A percentile compares a stretch with the other conserved stretches of the same genome.
These are phyloP conservation scores for Platanthera zijinensis DNA, from an alignment of 106 monocot species.

Conservation along the genomic window DNA sequence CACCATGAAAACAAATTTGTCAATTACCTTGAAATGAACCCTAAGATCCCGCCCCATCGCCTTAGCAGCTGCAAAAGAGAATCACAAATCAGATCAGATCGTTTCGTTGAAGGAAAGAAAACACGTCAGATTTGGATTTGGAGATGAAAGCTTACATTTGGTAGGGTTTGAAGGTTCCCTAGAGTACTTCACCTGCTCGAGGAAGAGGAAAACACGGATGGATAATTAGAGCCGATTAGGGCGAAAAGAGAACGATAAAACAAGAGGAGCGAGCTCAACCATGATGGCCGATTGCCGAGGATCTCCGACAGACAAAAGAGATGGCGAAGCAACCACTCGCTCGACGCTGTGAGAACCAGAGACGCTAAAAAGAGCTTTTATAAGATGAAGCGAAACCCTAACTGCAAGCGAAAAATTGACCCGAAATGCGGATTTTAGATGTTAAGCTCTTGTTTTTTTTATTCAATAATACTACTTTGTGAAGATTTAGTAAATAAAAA, in stretches of 20 bases:
- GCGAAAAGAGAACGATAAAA: neutral
- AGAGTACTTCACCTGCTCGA: conserved; percentile 66
- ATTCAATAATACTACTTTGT: no score
- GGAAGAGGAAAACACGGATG: neutral
- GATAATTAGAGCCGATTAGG: neutral
- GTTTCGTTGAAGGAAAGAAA: neutral
- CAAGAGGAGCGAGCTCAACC: neutral
- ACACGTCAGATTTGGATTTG: neutral
- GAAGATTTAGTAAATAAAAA: no score
- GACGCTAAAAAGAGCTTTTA: neutral
- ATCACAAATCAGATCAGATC: neutral
- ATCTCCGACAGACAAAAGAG: neutral
- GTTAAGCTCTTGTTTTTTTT: no score
- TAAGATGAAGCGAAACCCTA: neutral
- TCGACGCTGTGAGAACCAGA: neutral
- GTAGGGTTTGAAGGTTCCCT: conserved; percentile 61
- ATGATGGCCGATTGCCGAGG: neutral
- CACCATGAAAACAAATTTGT: neutral
- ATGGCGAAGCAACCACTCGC: neutral
- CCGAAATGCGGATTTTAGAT: no score
- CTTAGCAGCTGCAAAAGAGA: conserved; percentile 23
- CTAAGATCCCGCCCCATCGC: conserved; percentile 33
- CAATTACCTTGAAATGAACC: conserved; percentile 40
- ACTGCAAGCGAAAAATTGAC: neutral
- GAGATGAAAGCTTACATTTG: conserved; percentile 50